Evolutionary conservation across 805 yeast species (phyloP), one percentile per base, ranked within the genome.

Genomic region (Candida yuanshanica): DNA sequence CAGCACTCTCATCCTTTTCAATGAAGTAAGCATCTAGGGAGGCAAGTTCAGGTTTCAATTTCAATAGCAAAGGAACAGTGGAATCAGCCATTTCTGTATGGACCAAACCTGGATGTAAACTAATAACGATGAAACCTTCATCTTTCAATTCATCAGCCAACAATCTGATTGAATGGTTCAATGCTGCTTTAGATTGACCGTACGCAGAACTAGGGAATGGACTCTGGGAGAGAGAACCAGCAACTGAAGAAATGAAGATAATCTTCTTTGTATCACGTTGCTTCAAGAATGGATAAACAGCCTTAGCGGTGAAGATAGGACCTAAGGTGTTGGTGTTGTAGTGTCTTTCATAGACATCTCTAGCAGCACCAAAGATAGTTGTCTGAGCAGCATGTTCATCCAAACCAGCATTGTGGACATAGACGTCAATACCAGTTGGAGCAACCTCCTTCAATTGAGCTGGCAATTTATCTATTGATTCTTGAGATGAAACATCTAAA

Each of bases 101-200:
- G 11, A 68, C 70, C 13, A 55, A 33, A 33, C 74, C 72, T 1
- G 74, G 74, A 38, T 64, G 66, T 12, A 66, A 16, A 14, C 65
- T 48, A n/a, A 63, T 47, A 36, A 60, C 52, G 11, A 48, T 56
- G 43, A 56, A 63, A 2, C 53, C 60, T 32, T 60, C 58, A 2
- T 26, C 33, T 16, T 34, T 38, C 22, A 57, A 36, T 38, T 66
- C 69, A 22, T n/a, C 12, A 31, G 58, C 41, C 23, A 67, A 24
- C 18, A 53, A 49, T 29, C 44, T 52, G 10, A 48, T 50, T 11
- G 58, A 42, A 45, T 51, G 58, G 50, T 67, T 65, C 41, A 65
- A 44, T 1, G 66, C 71, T 12, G 69, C 64, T 45, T 68, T 68
- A 3, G 68, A 62, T 34, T 48, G 50, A 6, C 68, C 67, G 44